A percentile compares a stretch with the other conserved stretches of the same genome.
These are phyloP conservation scores for Colletotrichum shisoi DNA, from an alignment of 2,329 filamentous ascomycete genomes.

Conservation along the genomic window DNA sequence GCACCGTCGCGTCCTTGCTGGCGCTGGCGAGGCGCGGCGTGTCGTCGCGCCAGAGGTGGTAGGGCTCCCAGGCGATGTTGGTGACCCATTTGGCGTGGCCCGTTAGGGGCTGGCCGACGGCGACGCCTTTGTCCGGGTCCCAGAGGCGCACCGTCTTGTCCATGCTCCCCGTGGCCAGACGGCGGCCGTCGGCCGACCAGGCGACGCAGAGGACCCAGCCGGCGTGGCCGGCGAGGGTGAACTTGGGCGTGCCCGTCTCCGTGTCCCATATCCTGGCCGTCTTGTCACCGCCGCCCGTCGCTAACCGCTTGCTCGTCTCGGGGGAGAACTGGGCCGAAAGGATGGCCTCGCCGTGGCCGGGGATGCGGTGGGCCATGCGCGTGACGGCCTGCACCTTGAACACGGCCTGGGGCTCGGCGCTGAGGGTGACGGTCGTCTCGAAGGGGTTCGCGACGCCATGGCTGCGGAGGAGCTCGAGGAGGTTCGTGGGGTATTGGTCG, in stretches of 20 bases:
- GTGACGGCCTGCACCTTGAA: slow-evolving; percentile 94
- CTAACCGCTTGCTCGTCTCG: slow-evolving; percentile 75
- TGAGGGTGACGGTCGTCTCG: slow-evolving; percentile 63
- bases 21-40: slow-evolving; percentile 83
- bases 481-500: slow-evolving; percentile 64
- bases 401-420: slow-evolving; percentile 82
- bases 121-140: slow-evolving; percentile 82
- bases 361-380: slow-evolving; percentile 85
- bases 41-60: slow-evolving; percentile 79
- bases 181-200: slow-evolving; percentile 83
- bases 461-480: slow-evolving; percentile 61
- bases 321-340: slow-evolving; percentile 87
- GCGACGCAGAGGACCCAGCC: slow-evolving; percentile 89
- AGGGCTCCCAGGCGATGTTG: slow-evolving; percentile 85
- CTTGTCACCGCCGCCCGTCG: slow-evolving; percentile 88
- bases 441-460: slow-evolving; percentile 67
- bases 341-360: slow-evolving; percentile 91
- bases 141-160: slow-evolving; percentile 91
- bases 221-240: slow-evolving; percentile 85
- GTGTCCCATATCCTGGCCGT: slow-evolving; percentile 95
- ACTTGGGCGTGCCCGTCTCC: slow-evolving; percentile 86
- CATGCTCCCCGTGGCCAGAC: slow-evolving; percentile 89
- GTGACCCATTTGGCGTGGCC: slow-evolving; percentile 92
- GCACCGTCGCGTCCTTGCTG: slow-evolving; percentile 87
- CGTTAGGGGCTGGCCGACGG: slow-evolving; percentile 73